These are phyloP conservation scores for Fusarium foetens DNA, from an alignment of 2,329 filamentous ascomycete species.

Conservation along the genomic window DNA sequence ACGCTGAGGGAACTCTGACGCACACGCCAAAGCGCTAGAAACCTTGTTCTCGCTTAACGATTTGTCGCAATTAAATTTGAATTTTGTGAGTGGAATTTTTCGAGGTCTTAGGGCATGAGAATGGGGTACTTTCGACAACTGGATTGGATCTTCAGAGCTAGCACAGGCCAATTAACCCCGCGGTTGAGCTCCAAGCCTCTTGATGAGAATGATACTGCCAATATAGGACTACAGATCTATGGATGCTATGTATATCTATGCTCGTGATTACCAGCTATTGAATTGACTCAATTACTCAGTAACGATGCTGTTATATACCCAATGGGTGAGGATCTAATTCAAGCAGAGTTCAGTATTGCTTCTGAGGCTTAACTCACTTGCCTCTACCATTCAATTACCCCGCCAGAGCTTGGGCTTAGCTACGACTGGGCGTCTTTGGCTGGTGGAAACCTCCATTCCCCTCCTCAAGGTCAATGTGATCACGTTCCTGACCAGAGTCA, in stretches of 20 bases:
- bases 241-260: neutral
- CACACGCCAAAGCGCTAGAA: constrained; percentile 25
- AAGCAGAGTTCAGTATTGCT: neutral
- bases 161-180: constrained; percentile 16
- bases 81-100: constrained; percentile 35
- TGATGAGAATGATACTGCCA: neutral
- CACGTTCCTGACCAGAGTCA: neutral
- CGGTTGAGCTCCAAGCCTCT: constrained; percentile 16
- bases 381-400: constrained; percentile 23
- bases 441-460: constrained; percentile 12
- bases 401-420: constrained; percentile 38
- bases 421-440: neutral
- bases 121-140: neutral
- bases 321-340: neutral
- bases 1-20: constrained; percentile 36
- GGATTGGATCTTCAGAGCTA: neutral
- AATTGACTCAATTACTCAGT: neutral
- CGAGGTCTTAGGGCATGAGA: constrained; percentile 38
- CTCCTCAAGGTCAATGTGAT: neutral
- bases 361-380: neutral
- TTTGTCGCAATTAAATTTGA: constrained; percentile 28
- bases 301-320: neutral
- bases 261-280: constrained; percentile 5
- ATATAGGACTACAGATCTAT: neutral
- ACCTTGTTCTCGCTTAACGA: constrained; percentile 35